phyloP scores from a whole-genome alignment of 2,329 filamentous ascomycete genomes.

The Onygenales sp. region DNA sequence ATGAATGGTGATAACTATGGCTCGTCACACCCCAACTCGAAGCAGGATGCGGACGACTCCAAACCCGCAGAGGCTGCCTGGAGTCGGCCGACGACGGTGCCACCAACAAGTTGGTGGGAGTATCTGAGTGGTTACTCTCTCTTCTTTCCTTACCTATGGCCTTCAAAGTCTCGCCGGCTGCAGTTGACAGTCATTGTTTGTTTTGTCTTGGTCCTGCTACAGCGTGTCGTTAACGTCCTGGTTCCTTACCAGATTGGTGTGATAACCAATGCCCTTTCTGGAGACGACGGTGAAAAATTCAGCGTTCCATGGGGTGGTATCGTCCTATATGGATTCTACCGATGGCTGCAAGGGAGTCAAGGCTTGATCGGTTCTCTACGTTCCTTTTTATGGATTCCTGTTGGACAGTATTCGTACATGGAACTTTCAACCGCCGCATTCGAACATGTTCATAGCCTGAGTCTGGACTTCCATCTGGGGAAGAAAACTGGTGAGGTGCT shows the following conservation, averaged over 20 bases:
- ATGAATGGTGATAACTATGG: slow-evolving; percentile 44
- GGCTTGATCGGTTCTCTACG: slow-evolving; percentile 76
- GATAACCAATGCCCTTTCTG: slow-evolving; percentile 66
- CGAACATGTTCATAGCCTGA: slow-evolving; percentile 91
- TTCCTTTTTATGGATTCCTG: slow-evolving; percentile 86
- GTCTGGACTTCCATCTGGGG: slow-evolving; percentile 89
- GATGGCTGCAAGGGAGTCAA: slow-evolving; percentile 78
- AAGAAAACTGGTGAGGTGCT: slow-evolving; percentile 96
- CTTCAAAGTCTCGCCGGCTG: slow-evolving; percentile 64
- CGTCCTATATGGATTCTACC: slow-evolving; percentile 64
- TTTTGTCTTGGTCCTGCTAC: slow-evolving; percentile 67
- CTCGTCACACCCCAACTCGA: slow-evolving; percentile 23
- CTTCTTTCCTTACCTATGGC: slow-evolving; percentile 97
- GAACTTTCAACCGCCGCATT: slow-evolving; percentile 91
- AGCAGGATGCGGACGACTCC: slow-evolving; percentile 31
- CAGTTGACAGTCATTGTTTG: slow-evolving; percentile 74
- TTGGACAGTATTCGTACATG: slow-evolving; percentile 93
- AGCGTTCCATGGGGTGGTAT: slow-evolving; percentile 66
- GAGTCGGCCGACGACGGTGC: slow-evolving; percentile 78
- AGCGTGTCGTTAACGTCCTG: slow-evolving; percentile 75
- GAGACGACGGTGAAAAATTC: slow-evolving; percentile 41
- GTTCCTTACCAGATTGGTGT: slow-evolving; percentile 73
- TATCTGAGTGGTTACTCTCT: slow-evolving; percentile 86
- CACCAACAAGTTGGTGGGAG: slow-evolving; percentile 89
- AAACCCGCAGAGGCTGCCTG: slow-evolving; percentile 59